Conservation (phyloP, 176 grass and related monocot genomes). For the Bonia amplexicaulis region DNA sequence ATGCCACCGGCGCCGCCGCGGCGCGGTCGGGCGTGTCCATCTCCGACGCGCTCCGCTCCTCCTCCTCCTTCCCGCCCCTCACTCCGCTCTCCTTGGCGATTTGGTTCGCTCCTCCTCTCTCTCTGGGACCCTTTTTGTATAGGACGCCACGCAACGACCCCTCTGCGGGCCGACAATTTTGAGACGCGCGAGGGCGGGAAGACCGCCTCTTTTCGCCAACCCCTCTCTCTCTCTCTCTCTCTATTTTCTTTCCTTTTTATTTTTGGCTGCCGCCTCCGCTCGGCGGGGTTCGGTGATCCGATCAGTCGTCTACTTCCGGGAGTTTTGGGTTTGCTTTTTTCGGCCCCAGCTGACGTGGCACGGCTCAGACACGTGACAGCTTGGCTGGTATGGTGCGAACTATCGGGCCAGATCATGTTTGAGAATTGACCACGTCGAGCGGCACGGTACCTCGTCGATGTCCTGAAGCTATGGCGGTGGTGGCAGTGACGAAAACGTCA, state of each 20-base stretch:
- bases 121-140: not conserved
- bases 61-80: not conserved
- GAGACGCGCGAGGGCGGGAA: conserved; percentile 31
- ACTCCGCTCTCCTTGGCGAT: not conserved
- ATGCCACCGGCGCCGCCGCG: not conserved
- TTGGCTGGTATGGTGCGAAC: no score
- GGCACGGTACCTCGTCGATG: no score
- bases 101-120: not conserved
- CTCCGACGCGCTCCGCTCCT: not conserved
- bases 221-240: not conserved
- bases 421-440: no score
- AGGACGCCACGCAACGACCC: not conserved
- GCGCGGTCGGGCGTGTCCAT: conserved; percentile 84
- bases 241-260: not conserved
- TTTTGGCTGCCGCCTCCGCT: not conserved
- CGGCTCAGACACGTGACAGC: no score
- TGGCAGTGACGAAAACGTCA: no score
- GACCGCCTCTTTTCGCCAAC: not conserved
- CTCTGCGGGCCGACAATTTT: not conserved
- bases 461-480: no score
- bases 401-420: no score
- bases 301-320: no score
- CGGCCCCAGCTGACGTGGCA: no score
- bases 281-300: not conserved
- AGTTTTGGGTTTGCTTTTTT: no score